phyloP scores from a whole-genome alignment of 163 green algal species.

The Scenedesmus sp. region DNA sequence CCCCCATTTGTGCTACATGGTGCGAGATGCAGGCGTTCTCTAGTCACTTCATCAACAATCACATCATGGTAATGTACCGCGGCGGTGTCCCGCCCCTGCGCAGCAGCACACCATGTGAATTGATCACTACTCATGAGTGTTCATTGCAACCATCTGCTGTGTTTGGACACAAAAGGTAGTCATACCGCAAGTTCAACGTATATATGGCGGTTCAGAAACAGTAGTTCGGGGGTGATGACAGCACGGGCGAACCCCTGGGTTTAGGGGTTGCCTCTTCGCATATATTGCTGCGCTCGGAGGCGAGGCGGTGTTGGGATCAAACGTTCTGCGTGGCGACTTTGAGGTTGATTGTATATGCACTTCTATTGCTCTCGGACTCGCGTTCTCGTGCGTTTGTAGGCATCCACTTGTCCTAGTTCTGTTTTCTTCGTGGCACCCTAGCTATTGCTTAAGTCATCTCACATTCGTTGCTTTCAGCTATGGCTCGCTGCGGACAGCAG shows the following conservation, averaged over 20 bases:
- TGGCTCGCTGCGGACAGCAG: slow-evolving; percentile 1
- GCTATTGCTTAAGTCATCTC: slow-evolving; percentile 12
- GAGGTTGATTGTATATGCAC: background rate
- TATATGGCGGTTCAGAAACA: background rate
- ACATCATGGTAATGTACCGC: no score
- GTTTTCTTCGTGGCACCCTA: background rate
- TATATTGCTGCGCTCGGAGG: background rate
- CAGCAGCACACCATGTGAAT: no score
- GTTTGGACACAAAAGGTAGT: no score
- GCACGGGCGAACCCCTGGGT: background rate
- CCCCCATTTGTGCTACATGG: no score
- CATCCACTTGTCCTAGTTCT: slow-evolving; percentile 7
- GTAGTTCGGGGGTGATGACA: background rate
- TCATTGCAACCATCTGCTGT: no score
- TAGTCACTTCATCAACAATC: no score
- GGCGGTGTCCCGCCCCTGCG: no score
- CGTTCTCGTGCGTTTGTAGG: slow-evolving; percentile 8
- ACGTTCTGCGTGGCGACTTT: background rate
- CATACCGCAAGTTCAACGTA: no score
- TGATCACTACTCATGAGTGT: no score
- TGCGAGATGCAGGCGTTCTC: no score
- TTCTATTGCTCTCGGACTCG: background rate
- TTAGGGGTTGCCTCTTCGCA: background rate
- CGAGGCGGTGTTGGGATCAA: background rate
- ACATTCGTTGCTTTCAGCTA: no score